Percentiles rank a stretch among this genome's conserved stretches.
Conservation (phyloP, 2,329 filamentous ascomycete genomes). For the Venturia carpophila region DNA sequence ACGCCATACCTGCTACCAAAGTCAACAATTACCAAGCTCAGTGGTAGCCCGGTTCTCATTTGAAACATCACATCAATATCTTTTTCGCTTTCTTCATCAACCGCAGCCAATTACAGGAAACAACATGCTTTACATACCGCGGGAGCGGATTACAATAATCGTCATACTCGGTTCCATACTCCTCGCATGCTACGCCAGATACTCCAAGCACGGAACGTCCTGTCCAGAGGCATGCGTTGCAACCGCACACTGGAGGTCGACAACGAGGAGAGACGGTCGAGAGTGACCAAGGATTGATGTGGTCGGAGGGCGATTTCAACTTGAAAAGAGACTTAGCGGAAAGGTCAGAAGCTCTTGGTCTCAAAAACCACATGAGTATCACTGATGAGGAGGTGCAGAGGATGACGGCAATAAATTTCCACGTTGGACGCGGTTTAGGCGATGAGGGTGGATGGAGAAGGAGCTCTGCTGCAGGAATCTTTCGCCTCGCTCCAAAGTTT, state of each 20-base stretch:
- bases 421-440: neutral
- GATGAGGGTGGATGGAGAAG: conserved; percentile 2
- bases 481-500: neutral
- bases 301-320: neutral
- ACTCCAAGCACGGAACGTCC: neutral
- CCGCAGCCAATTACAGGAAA: neutral
- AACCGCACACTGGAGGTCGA: neutral
- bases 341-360: neutral
- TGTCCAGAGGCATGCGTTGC: neutral
- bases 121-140: neutral
- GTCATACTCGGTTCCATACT: neutral
- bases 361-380: neutral
- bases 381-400: neutral
- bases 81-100: neutral
- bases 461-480: neutral
- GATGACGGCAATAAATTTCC: conserved; percentile 2
- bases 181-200: neutral
- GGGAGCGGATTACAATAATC: neutral
- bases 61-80: neutral
- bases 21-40: neutral
- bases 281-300: neutral
- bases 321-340: neutral
- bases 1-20: neutral
- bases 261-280: neutral
- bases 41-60: neutral